Evolutionary conservation across 2,329 filamentous ascomycete species (phyloP).

Genomic region (Endothia cerciana): DNA sequence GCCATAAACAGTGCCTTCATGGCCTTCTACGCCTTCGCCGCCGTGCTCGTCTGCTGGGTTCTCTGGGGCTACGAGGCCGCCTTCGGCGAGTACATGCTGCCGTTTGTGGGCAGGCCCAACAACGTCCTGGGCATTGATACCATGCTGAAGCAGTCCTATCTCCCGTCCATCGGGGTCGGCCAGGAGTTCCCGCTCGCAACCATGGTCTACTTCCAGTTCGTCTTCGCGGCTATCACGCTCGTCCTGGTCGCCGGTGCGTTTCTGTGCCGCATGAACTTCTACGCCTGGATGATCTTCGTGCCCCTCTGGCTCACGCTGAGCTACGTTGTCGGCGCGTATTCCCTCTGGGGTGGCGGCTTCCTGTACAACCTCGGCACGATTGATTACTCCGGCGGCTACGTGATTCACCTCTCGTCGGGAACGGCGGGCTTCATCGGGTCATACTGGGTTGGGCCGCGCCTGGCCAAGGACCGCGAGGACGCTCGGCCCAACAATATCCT

Average conservation of each 20-base stretch:
- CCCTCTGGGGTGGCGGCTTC: slow-evolving; percentile 28
- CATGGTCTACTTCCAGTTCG: slow-evolving; percentile 59
- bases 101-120: slow-evolving; percentile 51
- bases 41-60: slow-evolving; percentile 53
- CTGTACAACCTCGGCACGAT: slow-evolving; percentile 49
- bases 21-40: slow-evolving; percentile 54
- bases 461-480: slow-evolving; percentile 48
- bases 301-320: slow-evolving; percentile 51
- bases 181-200: slow-evolving; percentile 50
- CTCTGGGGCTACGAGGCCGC: slow-evolving; percentile 53
- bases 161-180: slow-evolving; percentile 46
- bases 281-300: slow-evolving; percentile 56
- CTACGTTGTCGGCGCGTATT: slow-evolving; percentile 24
- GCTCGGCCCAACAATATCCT: slow-evolving; percentile 52
- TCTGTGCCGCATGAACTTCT: slow-evolving; percentile 54
- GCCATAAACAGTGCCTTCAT: slow-evolving; percentile 55
- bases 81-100: slow-evolving; percentile 54
- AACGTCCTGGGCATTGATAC: slow-evolving; percentile 49
- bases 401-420: slow-evolving; percentile 57
- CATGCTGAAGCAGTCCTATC: slow-evolving; percentile 46
- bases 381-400: slow-evolving; percentile 57
- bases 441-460: slow-evolving; percentile 52
- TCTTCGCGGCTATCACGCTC: slow-evolving; percentile 55
- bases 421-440: slow-evolving; percentile 52
- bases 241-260: slow-evolving; percentile 51